Evolutionary conservation across 176 grass and related monocot species (phyloP).

Genomic region (Poa annua): DNA sequence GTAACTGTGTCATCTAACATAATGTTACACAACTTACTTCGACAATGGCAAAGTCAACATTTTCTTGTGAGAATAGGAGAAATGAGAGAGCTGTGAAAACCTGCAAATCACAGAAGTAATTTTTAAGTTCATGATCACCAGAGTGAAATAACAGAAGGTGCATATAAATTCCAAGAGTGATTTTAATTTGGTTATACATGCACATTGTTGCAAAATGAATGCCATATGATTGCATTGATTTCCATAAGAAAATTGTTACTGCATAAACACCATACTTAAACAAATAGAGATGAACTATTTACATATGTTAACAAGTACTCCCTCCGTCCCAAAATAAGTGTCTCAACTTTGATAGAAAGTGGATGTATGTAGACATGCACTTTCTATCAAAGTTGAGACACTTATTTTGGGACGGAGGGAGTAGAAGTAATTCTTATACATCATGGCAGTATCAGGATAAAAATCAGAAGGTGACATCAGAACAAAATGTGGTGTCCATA

Average conservation of each 20-base stretch:
- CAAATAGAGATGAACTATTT: background rate
- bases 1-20: conserved; percentile 7
- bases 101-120: conserved; percentile 49
- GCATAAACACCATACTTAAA: background rate
- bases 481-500: background rate
- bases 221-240: background rate
- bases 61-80: conserved; percentile 76
- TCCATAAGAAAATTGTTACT: background rate
- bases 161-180: background rate
- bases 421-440: background rate
- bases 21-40: conserved; percentile 69
- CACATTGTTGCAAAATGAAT: background rate
- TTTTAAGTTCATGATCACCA: conserved; percentile 8
- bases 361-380: too few species aligned
- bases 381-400: too few species aligned
- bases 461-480: background rate
- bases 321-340: too few species aligned
- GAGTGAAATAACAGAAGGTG: conserved; percentile 18
- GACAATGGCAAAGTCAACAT: conserved; percentile 76
- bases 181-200: conserved; percentile 17
- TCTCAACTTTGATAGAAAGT: too few species aligned
- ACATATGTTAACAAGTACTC: conserved; percentile 7
- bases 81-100: conserved; percentile 85
- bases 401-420: too few species aligned
- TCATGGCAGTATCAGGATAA: background rate